These are phyloP conservation scores for Cnidoscolus chayamansa DNA, from an alignment of 441 rosid species.

Conservation along the genomic window DNA sequence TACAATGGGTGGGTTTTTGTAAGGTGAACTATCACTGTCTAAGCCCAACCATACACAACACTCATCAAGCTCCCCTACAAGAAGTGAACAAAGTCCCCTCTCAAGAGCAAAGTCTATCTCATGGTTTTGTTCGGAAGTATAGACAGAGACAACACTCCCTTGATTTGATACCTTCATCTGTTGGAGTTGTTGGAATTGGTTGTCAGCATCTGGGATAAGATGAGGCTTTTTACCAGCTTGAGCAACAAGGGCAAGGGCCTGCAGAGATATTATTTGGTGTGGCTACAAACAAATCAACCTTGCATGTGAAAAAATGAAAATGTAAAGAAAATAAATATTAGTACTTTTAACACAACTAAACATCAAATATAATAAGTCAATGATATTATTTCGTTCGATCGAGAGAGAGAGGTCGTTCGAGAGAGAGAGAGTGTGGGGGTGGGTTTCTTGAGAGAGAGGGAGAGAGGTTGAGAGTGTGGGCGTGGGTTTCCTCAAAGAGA, in stretches of 20 bases:
- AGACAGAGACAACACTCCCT: conserved; percentile 44
- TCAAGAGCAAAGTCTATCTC: conserved; percentile 80
- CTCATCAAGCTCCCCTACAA: conserved; percentile 79
- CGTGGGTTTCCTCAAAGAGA: too few relatives aligned
- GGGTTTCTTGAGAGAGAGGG: too few relatives aligned
- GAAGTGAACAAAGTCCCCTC: conserved; percentile 88
- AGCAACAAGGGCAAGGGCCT: conserved; percentile 82
- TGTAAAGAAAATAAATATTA: not conserved
- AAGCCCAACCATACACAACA: conserved; percentile 82
- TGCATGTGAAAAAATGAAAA: conserved; percentile 8
- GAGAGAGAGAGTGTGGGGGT: too few relatives aligned
- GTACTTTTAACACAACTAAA: conserved; percentile 5
- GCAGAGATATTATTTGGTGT: conserved; percentile 79
- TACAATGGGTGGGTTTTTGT: conserved; percentile 63
- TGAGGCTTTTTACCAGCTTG: conserved; percentile 77
- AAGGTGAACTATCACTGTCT: conserved; percentile 62
- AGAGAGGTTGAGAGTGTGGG: too few relatives aligned
- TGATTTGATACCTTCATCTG: conserved; percentile 50
- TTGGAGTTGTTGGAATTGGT: conserved; percentile 83
- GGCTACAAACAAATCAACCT: conserved; percentile 81
- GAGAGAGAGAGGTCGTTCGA: too few relatives aligned
- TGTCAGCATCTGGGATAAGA: conserved; percentile 77
- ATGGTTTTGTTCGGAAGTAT: conserved; percentile 44
- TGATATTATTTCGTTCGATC: not conserved
- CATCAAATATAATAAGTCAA: conserved; percentile 5